Percentiles rank a stretch among this genome's conserved stretches.
phyloP scores from a whole-genome alignment of 345 rosid genomes.

The Leavenworthia alabamica region DNA sequence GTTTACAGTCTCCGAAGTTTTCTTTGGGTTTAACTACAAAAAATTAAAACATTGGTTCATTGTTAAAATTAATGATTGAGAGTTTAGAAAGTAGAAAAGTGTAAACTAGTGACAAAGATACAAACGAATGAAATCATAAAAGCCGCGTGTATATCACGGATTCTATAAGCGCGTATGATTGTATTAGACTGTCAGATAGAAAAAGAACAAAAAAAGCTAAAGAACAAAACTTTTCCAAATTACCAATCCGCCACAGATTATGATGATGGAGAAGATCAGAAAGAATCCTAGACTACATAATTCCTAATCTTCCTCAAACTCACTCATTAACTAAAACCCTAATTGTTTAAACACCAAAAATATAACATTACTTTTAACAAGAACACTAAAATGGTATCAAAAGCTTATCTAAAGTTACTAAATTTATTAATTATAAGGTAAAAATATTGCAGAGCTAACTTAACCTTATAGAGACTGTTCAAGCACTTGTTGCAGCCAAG shows the following conservation, averaged over 20 bases:
- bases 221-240: conserved; percentile 25
- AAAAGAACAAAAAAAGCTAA: conserved; percentile 28
- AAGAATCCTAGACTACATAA: conserved; percentile 35
- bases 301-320: too few relatives aligned
- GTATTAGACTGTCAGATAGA: conserved; percentile 17
- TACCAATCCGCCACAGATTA: conserved; percentile 23
- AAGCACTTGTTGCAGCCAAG: conserved; percentile 79
- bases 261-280: conserved; percentile 20
- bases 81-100: conserved; percentile 1
- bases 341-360: too few relatives aligned
- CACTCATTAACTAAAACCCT: too few relatives aligned
- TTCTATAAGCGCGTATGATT: background rate
- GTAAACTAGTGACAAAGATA: conserved; percentile 19
- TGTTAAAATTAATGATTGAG: conserved; percentile 1
- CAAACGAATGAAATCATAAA: conserved; percentile 10
- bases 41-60: background rate
- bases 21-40: conserved; percentile 51
- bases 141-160: conserved; percentile 6
- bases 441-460: conserved; percentile 13
- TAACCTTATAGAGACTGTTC: conserved; percentile 51
- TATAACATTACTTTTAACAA: too few relatives aligned
- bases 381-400: background rate
- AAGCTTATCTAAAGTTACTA: background rate
- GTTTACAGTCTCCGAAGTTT: conserved; percentile 51
- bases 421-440: background rate